phyloP scores from a whole-genome alignment of 164 flowering plant species.

The Macadamia tetraphylla region DNA sequence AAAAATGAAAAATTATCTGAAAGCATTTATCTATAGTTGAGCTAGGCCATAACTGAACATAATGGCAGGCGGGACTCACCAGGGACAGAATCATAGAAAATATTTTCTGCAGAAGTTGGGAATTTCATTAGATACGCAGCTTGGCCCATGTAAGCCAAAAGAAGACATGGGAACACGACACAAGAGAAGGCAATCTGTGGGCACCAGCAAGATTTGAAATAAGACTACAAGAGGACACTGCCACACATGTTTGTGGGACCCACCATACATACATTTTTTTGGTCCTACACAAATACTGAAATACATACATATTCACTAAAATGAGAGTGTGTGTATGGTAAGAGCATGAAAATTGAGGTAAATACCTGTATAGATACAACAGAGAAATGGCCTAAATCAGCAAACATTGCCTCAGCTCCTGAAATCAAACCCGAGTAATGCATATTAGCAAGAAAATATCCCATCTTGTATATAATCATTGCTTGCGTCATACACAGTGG shows the following conservation, averaged over 20 bases:
- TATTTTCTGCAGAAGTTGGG: conserved; percentile 40
- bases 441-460: not conserved
- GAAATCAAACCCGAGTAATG: conserved; percentile 15
- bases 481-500: no score
- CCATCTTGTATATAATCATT: not conserved
- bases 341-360: not conserved
- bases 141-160: conserved; percentile 78
- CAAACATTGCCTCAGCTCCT: conserved; percentile 99
- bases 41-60: not conserved
- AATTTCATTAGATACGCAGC: conserved; percentile 56
- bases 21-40: not conserved
- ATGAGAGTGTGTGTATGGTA: not conserved
- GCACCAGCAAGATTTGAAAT: conserved; percentile 1
- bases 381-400: conserved; percentile 94
- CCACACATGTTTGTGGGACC: not conserved
- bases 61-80: conserved; percentile 26
- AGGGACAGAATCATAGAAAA: conserved; percentile 73
- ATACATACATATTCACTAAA: no score
- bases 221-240: not conserved
- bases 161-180: conserved; percentile 74
- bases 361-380: conserved; percentile 77
- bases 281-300: no score
- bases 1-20: not conserved
- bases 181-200: conserved; percentile 60
- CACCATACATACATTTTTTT: not conserved